These are phyloP conservation scores for Myxozyma udenii DNA, from an alignment of 805 yeast species.

Conservation along the genomic window DNA sequence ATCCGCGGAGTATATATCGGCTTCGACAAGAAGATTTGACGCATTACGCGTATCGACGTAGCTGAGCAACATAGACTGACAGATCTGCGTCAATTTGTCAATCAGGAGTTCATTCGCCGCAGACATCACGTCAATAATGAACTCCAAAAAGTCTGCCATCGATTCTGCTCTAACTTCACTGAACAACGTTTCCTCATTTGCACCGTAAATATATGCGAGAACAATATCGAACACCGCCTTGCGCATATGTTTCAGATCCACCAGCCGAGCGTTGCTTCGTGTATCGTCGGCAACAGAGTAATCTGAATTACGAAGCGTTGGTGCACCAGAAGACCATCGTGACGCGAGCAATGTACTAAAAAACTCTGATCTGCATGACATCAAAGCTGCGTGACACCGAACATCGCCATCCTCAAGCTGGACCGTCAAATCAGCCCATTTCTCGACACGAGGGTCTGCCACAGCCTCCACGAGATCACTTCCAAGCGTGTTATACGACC, in stretches of 20 bases:
- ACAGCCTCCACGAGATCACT: conserved; percentile 16
- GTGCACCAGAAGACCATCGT: conserved; percentile 19
- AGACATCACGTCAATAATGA: conserved; percentile 57
- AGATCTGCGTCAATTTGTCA: conserved; percentile 54
- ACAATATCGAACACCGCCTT: conserved; percentile 48
- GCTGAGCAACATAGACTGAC: conserved; percentile 50
- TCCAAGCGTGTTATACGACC: conserved; percentile 3
- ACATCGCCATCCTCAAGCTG: conserved; percentile 48
- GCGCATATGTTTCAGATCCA: conserved; percentile 47
- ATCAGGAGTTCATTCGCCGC: conserved; percentile 62
- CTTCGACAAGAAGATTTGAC: conserved; percentile 51
- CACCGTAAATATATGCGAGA: conserved; percentile 58
- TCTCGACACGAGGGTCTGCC: conserved; percentile 5
- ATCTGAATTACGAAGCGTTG: not conserved
- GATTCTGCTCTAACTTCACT: conserved; percentile 39
- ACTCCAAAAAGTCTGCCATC: conserved; percentile 48
- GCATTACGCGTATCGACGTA: conserved; percentile 58
- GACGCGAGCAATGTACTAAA: conserved; percentile 53
- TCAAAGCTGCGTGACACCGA: conserved; percentile 47
- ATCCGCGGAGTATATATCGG: conserved; percentile 51
- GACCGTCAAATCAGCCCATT: conserved; percentile 46
- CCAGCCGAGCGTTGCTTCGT: conserved; percentile 4
- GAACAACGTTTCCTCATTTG: conserved; percentile 37
- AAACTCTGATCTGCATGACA: conserved; percentile 55
- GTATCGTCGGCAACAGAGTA: not conserved